phyloP scores from a whole-genome alignment of 1,284 basidiomycete species.

The Puccinia triticina region DNA sequence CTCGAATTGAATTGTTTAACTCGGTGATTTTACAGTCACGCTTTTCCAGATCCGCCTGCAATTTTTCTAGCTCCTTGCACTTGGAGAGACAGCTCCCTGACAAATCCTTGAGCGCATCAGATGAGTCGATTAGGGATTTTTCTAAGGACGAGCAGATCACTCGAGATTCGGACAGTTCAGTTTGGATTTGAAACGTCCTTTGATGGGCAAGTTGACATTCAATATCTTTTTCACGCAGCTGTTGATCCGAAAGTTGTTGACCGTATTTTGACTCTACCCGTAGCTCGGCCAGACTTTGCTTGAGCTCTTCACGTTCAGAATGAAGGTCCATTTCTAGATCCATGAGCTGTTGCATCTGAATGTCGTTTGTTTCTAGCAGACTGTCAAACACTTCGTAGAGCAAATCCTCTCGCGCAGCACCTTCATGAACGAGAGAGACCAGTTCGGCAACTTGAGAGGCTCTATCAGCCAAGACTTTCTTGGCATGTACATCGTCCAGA shows the following conservation, averaged over 20 bases:
- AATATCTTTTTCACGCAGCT: constrained; percentile 4
- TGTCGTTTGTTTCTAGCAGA: constrained; percentile 29
- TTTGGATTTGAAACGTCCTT: not conserved
- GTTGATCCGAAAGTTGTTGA: constrained; percentile 6
- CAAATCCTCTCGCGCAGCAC: constrained; percentile 22
- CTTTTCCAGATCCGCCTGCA: not conserved
- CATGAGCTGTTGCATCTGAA: constrained; percentile 9
- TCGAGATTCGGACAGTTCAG: not conserved
- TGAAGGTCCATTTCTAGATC: not conserved
- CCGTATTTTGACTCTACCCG: not conserved
- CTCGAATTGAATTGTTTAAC: constrained; percentile 7
- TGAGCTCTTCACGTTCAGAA: not conserved
- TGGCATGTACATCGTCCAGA: constrained; percentile 13
- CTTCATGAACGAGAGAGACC: constrained; percentile 28
- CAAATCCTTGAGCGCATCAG: constrained; percentile 18
- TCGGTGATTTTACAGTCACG: constrained; percentile 13
- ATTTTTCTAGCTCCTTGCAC: not conserved
- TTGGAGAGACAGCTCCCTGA: not conserved
- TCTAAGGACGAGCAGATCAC: constrained; percentile 6
- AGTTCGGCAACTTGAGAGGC: constrained; percentile 39
- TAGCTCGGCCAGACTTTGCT: not conserved
- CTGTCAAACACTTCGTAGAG: constrained; percentile 30
- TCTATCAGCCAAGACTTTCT: constrained; percentile 33
- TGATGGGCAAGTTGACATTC: constrained; percentile 17
- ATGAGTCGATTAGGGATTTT: not conserved